Base-by-base conservation (phyloP, 345 rosid genomes). In the Draba incana region DNA sequence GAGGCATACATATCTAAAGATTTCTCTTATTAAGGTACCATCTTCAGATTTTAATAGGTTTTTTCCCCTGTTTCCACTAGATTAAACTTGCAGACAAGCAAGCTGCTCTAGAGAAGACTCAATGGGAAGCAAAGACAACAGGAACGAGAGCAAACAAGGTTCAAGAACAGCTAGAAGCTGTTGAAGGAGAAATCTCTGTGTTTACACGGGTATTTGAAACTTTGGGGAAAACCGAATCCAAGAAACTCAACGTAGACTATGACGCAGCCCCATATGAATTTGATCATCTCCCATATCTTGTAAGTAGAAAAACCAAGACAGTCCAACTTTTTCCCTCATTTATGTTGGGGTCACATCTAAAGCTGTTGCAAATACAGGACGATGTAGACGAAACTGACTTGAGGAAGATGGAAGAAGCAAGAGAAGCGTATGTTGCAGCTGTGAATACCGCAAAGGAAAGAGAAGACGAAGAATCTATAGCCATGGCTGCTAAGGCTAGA, bases 51-150 rank as follows among this genome's bases (percentile, higher is more conserved):
- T 69, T 44, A 31, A 69, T 51, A 51, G 12, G 30, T 54, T 66
- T 10, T 33, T 62, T 54, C 50, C 56, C 16, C 43, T 48, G 48
- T 49, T 48, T 68, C 3, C 60, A 33, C 55, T 85, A 86, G 98
- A 80, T 94, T 66, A 88, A 89, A 78, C 97, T 92, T 69, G 99
- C 98, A 35, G 99, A 94, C 81, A 94, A 76, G 83, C 98, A 92
- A 79, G 99, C 99, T 38, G 87, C 92, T 10, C 77, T 91, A 45
- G 99, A 95, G 68, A 95, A 88, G 84, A 74, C 80, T 38, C 98
- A 81, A 66, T 95, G 99, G 99, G 92, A 95, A 79, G 92, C 88
- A 64, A 86, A 84, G 85, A 81, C 90, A 57, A 77, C 92, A 33
- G 81, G 82, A 61, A 59, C 71, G 12, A 88, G 74, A 79, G 90